Base-by-base conservation (phyloP, 495 filamentous ascomycete genomes). In the Penicillium goetzii region DNA sequence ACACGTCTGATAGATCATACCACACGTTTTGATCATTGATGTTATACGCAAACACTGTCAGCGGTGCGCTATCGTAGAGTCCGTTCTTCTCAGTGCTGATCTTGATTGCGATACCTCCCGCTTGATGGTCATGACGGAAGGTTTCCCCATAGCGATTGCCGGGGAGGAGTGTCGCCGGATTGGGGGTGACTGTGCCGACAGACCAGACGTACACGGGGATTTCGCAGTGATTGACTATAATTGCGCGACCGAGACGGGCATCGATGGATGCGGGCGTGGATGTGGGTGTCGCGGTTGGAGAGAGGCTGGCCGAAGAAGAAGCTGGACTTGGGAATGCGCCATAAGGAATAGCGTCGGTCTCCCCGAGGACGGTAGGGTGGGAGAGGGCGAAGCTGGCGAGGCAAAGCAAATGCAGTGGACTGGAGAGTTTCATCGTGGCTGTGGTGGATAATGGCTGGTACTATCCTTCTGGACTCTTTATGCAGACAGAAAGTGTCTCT, bases 1-100 rank as follows among this genome's bases (percentile, higher is more conserved):
- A 84, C 7, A 87, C 81, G 70, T 84, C 80, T 21, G 76, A 80
- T 41, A 88, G 69, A 68, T 86, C 84, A 62, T 85, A 87, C 84
- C 83, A 88, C 34, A 88, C 74, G 2, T 72, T 68, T 1, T 43
- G 38, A 15, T 43, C 62, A 17, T 75, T 77, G 15, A 86, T 68
- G 58, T 79, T 83, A 65, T 86, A 87, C 12, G 83, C 82, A 60
- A 85, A 86, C 53, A 83, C 73, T 30, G 80, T 81, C 77, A 83
- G 70, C 8, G 85, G 78, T 4, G 78, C 68, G 58, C 80, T 81
- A 41, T 58, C 74, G 67, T 79, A 84, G 33, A 87, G 74, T 21
- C 85, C 85, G 64, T 84, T 69, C 19, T 66, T 10, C 12, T 67
- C 61, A 8, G 67, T 77, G 36, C 82, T 85, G 59, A 88, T 71